Base-by-base conservation (phyloP, 1,284 basidiomycete genomes). In the Ustilago esculenta region DNA sequence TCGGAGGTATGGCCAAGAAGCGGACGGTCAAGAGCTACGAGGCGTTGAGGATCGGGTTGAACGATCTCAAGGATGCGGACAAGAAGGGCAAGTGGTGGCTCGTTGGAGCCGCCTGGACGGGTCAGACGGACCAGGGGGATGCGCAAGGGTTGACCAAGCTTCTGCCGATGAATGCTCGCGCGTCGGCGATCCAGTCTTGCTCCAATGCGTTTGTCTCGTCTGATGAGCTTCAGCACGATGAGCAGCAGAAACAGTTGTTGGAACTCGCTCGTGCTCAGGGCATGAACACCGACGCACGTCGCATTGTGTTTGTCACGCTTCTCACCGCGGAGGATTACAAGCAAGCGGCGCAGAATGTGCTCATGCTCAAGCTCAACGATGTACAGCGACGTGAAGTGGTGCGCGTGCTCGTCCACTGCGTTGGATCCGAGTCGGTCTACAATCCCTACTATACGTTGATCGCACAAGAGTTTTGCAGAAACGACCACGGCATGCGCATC, bases 61-160 rank as follows among this genome's bases (percentile, higher is more conserved):
- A 87, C n/a, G 95, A 98, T 82, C 85, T 98, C 10, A 89, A 88
- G 57, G 87, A 89, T 1, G 90, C 93, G 0, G 89, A 92, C 53
- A 90, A 87, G 25, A 91, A 89, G 76, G 96, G 96, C 2, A 96
- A 95, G 84, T 98, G 96, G 96, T 98, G 96, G 96, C 86, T 98
- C 2, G 92, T 98, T 32, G 96, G 95, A 23, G 92, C 95, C 0
- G 95, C 92, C 1, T 99, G 95, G 95, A 87, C 87, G 24, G 95
- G 95, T 1, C 90, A 98, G 76, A 92, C 92, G 3, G 86, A 97
- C 1, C 85, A 90, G 21, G 90, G 93, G 56, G 75, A 64, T 23
- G 14, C 88, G 4, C 41, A 52, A 18, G 67, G 67, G 0, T 24
- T 70, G 8, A 70, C 67, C 36, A 70, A 70, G 49, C 25, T 70